Evolutionary conservation across 2,329 filamentous ascomycete species (phyloP).

Genomic region (Nemania sp.): DNA sequence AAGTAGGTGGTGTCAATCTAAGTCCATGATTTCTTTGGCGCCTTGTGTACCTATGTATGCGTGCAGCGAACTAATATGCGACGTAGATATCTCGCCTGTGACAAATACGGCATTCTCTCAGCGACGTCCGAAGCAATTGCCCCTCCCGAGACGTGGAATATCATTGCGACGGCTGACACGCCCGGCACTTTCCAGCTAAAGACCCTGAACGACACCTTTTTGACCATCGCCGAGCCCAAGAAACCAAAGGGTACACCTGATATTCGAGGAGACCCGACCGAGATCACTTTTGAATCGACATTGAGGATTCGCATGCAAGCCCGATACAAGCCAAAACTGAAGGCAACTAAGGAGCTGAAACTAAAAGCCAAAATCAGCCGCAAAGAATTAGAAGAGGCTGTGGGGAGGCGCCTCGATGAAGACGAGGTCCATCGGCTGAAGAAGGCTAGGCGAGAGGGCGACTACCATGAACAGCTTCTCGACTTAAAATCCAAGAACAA

Average conservation of each 20-base stretch:
- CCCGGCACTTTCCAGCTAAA: slow-evolving; percentile 75
- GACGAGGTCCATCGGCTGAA: slow-evolving; percentile 85
- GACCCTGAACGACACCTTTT: slow-evolving; percentile 70
- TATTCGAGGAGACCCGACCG: slow-evolving; percentile 74
- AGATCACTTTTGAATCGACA: slow-evolving; percentile 69
- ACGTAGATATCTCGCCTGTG: slow-evolving; percentile 77
- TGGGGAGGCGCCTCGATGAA: slow-evolving; percentile 75
- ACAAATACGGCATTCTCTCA: slow-evolving; percentile 77
- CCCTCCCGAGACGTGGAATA: slow-evolving; percentile 77
- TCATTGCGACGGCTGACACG: slow-evolving; percentile 66
- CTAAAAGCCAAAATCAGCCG: slow-evolving; percentile 82
- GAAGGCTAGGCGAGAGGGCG: slow-evolving; percentile 79
- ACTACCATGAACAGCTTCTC: slow-evolving; percentile 85
- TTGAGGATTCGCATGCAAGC: slow-evolving; percentile 91
- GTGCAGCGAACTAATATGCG: slow-evolving; percentile 16
- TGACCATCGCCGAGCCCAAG: slow-evolving; percentile 62
- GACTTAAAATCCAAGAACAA: slow-evolving; percentile 90
- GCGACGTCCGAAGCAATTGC: slow-evolving; percentile 82
- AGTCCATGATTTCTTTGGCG: too few species aligned
- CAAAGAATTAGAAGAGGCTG: slow-evolving; percentile 80
- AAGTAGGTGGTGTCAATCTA: slow-evolving; percentile 60
- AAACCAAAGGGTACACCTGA: slow-evolving; percentile 59
- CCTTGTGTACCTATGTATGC: background rate
- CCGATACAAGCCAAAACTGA: slow-evolving; percentile 83
- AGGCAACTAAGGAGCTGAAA: slow-evolving; percentile 80